Evolutionary conservation across 106 monocot genomes (phyloP), one percentile per base, ranked within the genome.

Genomic region (Dendrobium officinale): DNA sequence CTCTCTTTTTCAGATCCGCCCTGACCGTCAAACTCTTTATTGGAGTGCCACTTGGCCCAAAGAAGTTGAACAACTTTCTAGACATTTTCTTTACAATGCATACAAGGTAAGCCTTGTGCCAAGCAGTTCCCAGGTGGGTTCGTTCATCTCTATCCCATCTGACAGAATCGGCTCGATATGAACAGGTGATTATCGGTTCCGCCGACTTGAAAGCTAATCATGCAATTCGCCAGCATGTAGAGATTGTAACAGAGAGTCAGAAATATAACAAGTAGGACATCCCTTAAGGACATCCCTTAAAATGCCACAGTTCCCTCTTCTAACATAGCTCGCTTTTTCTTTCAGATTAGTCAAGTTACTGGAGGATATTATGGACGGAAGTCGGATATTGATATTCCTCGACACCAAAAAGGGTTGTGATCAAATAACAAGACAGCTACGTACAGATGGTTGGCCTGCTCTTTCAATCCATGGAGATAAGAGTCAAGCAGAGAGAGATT

Each of bases 41-140:
- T 99, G 98, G 95, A 99, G 95, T 85, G 98, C 98, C 66, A 99
- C 95, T 80, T 99, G 98, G 98, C 98, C 95, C 37, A 99, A 95
- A 87, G 98, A 98, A 83, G 98, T 99, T 40, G 95, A 95, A 81
- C 91, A 95, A 59, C 95, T 99, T 83, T 89, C 95, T 49, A 95
- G 85, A 81, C 87, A 95, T 49, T 95, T 91, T 61, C 90, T 95
- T 2, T 95, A 93, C 78, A 88, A 99, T 72, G 82, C 95, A 19
- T 99, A 95, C 85, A 95, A 93, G 91, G 98, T 95, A 91, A 83
- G 43, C 55, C 19, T 58, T 78, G 16, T 54, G 40, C 70, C 70
- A 37, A 70, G 59, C 72, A 11, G 54, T 29, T 31, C 42, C 51
- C 74, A 86, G 75, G 75, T 88, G 84, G 48, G 77, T 82, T 86